Evolutionary conservation across 345 rosid species (phyloP), one percentile per base, ranked within the genome.

Genomic region (Arabis alpina): DNA sequence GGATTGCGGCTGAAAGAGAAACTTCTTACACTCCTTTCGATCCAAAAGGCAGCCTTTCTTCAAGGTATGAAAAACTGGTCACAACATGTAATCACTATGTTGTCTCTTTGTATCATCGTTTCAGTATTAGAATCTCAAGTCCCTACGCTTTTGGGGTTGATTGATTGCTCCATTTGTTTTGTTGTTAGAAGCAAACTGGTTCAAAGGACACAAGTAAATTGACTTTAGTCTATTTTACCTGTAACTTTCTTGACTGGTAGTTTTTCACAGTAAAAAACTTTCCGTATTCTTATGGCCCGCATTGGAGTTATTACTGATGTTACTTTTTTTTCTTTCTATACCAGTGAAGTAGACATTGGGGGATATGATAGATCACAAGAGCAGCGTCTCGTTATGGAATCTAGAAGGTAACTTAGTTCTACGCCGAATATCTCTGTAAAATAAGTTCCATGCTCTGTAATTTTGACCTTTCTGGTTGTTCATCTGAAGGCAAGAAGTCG

Each of bases 1-100:
- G 88, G 78, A 84, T 89, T 72, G 88, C 98, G 25, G 96, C 93
- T 51, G 91, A 85, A 83, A 83, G 97, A 51, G 97, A 93, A 86
- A 93, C 83, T 5, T 83, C 96, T 2, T 93, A 88, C 61, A 70
- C 96, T 68, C 91, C 97, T 15, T 87, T 84, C 45, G 84, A 81
- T 84, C 87, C 92, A 61, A 91, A 88, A 80, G 77, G 77, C 39
- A 76, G 16, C 64, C 78, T 81, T 81, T 85, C 89, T 65, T 86
- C 93, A 25, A 86, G 96, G 97, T 93, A 79, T n/a, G 71, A 36
- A 44, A 7, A 44, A 7, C 64, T 19, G 23, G 23, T 19, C 23
- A 19, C 23, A 19, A 19, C 23, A 19, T 19, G 23, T 19, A 19
- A 19, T 19, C 23, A 19, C 23, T 19, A 19, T 19, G 23, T 19